Base-by-base conservation (phyloP, 2,329 filamentous ascomycete species). In the Cytospora paraplurivora region DNA sequence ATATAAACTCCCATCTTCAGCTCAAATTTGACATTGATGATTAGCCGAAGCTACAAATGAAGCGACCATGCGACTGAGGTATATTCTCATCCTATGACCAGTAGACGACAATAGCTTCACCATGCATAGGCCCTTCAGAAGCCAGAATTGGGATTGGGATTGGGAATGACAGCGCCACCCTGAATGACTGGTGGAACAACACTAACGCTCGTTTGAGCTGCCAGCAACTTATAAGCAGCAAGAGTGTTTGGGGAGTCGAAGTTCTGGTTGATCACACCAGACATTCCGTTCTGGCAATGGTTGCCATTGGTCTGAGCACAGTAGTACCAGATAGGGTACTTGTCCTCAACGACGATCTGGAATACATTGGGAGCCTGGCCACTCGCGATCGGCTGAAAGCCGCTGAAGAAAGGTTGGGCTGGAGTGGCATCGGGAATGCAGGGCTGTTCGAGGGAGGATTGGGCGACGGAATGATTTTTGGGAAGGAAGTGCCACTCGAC, bases 401-500 rank as follows among this genome's bases (percentile, higher is more conserved):
- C 79, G 0, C 78, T 76, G 71, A 76, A 81, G 72, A 82, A 81
- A 4, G 63, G 47, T 33, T 41, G 35, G 52, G 71, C 68, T 37
- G 70, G 69, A 65, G 73, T 73, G 57, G 70, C 69, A 12, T 77
- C 71, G 2, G 79, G 79, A 62, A 71, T 15, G 73, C 81, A 82
- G 27, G 79, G 79, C 52, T 74, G 67, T 59, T 66, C 75, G 65
- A 81, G 81, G 70, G 70, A 74, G 13, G 71, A 72, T 67, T 78
- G 74, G 2, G 75, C 77, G 50, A 85, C 75, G 19, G 78, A 78
- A 77, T 85, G 83, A 74, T 81, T 83, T 63, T 68, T 70, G 10
- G 82, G 78, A 66, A 78, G 79, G 76, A 81, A 86, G 69, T 82
- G 79, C 76, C 80, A 86, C 74, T 85, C 82, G 63, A 86, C 71